Base-by-base conservation (phyloP, 768 basidiomycete species). In the Phlebiopsis flavidoalba region DNA sequence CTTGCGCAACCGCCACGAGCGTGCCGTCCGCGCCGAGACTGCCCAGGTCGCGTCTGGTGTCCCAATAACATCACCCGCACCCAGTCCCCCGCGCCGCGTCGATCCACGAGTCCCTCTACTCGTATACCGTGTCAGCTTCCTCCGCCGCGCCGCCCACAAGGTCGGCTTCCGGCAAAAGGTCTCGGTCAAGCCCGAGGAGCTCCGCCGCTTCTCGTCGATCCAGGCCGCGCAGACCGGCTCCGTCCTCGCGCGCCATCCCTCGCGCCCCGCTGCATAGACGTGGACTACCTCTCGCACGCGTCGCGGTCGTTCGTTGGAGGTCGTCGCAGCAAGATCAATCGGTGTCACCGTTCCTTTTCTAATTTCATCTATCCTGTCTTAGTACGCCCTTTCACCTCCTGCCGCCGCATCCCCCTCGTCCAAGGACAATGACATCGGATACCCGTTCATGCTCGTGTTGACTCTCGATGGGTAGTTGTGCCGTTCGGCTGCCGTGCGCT, bases 71-170 rank as follows among this genome's bases (percentile, higher is more conserved):
- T 31, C 26, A 31, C 26, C 26, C 26, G 26, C 26, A 31, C 89
- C 95, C 69, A 97, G 93, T 37, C 86, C 88, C 66, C 96, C 94
- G 1, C 92, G 95, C 68, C 91, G 85, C 26, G 91, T 90, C 14
- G 93, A 91, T 37, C 80, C 93, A 68, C 91, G 95, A 78, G 93
- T 95, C 75, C 91, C 90, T 11, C 73, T 96, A 66, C 98, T 97
- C 83, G 91, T 91, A 57, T 97, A 97, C 76, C 93, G 95, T 82
- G 91, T 93, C 57, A 86, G 83, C 64, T 98, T 98, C 84, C 87
- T 98, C 71, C 86, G 86, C 67, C 88, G 93, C 61, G 93, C 93
- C 57, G 88, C 83, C 59, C 84, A 89, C 75, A 90, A 90, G 76
- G 91, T 95, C 70, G 92, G 93, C 63, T 93, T 97, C 73, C 89